Base-by-base conservation (phyloP, 1,284 basidiomycete genomes). In the Cryptococcus sp. region DNA sequence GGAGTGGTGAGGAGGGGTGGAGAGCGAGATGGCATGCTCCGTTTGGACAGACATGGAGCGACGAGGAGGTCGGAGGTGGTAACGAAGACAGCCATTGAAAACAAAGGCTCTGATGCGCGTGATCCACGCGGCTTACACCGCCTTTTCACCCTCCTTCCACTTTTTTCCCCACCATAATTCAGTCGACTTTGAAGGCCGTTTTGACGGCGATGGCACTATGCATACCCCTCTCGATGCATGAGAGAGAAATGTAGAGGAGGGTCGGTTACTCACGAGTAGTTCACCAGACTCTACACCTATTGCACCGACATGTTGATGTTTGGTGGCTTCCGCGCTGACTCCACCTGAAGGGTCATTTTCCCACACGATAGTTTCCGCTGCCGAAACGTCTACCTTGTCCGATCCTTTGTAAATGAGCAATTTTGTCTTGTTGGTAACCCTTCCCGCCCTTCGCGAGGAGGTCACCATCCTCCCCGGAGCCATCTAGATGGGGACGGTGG, bases 391-490 rank as follows among this genome's bases (percentile, higher is more conserved):
- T 74, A 90, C 82, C 64, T 87, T 84, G 78, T 91, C 89, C 52
- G 86, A 86, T 74, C 91, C 90, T 80, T 89, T 84, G 76, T 85
- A 82, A 81, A 93, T 87, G 81, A 86, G 87, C 72, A 93, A 87
- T 64, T 88, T 87, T 70, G 88, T 90, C 83, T 92, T 93, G 82
- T 91, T 91, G 78, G 89, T 92, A 80, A 93, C 87, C 76, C 90
- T 62, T 29, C 72, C 74, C 20, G 72, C 73, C 26, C 75, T 61
- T 47, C 75, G 58, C n/a, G 70, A 71, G 40, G 75, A 72, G 61
- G 72, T 70, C 50, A 71, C 72, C 69, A 75, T 68, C 55, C 63
- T 64, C 52, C 59, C 59, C 34, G 60, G 56, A 25, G 57, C 61
- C 61, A 62, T 62, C 55, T 16, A 38, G 37, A 17, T 37, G 20